A percentile compares a stretch with the other conserved stretches of the same genome.
Conservation (phyloP, 352 stramenopile species). For the Globisporangium rhizosaccharum region DNA sequence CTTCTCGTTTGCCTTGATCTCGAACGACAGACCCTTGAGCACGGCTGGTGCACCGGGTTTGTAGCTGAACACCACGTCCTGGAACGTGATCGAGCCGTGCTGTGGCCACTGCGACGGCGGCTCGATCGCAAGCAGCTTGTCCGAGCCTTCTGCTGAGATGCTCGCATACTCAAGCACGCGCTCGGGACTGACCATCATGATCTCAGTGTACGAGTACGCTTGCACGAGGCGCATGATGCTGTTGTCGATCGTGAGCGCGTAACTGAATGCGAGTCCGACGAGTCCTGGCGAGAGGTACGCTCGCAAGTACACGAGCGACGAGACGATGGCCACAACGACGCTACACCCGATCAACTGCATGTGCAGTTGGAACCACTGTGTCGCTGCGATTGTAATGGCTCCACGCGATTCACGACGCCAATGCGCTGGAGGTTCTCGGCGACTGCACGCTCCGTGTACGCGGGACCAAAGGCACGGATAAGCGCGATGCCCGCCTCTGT, state of each 20-base stretch:
- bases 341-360: conserved; percentile 44
- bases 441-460: conserved; percentile 14
- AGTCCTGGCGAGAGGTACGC: conserved; percentile 47
- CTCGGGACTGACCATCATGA: conserved; percentile 54
- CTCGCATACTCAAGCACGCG: conserved; percentile 33
- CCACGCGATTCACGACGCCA: conserved; percentile 22
- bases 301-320: conserved; percentile 25
- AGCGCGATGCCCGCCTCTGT: conserved; percentile 37
- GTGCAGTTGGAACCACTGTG: conserved; percentile 39
- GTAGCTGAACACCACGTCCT: conserved; percentile 27
- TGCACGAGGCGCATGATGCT: conserved; percentile 66
- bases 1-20: conserved; percentile 14
- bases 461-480: conserved; percentile 25
- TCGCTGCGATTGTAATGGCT: conserved; percentile 18
- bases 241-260: conserved; percentile 76
- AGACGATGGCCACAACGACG: conserved; percentile 35
- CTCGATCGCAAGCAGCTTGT: conserved; percentile 8
- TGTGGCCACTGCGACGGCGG: conserved; percentile 59
- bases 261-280: conserved; percentile 85
- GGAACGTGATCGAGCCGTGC: conserved; percentile 67
- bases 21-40: conserved; percentile 39
- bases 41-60: conserved; percentile 10
- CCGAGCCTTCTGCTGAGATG: conserved; percentile 18
- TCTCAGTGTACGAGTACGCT: conserved; percentile 37
- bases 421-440: conserved; percentile 19